Percentiles rank a stretch among this genome's conserved stretches.
Conservation (phyloP, 306 rosid genomes). For the Potentilla sterilis region DNA sequence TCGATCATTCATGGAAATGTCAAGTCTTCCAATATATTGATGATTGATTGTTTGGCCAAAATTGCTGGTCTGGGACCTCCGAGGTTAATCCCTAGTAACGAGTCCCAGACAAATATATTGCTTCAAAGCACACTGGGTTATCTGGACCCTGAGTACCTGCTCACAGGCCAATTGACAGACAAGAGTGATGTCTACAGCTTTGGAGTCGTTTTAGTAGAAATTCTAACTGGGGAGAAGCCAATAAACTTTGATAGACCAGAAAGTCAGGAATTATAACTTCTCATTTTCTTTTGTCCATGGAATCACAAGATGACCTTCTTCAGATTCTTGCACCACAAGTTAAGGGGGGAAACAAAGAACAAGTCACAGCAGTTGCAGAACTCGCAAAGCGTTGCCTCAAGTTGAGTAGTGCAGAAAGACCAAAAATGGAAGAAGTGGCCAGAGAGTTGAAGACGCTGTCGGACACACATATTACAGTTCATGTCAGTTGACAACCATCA, state of each 20-base stretch:
- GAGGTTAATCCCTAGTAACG: neutral
- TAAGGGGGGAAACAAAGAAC: neutral
- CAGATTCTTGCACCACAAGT: conserved; percentile 4
- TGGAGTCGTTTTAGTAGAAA: neutral
- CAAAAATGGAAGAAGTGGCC: neutral
- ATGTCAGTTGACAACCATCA: neutral
- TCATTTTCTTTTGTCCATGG: neutral
- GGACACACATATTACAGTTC: neutral
- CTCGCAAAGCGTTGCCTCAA: neutral
- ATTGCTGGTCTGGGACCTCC: neutral
- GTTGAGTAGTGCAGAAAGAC: neutral
- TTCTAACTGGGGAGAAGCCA: conserved; percentile 2
- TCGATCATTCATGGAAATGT: neutral
- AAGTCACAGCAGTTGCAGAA: neutral
- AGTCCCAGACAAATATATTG: neutral
- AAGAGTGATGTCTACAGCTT: conserved; percentile 16
- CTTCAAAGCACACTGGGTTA: conserved; percentile 2
- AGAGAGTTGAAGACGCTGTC: neutral
- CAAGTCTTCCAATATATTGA: neutral
- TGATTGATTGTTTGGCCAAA: neutral
- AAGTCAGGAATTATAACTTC: neutral
- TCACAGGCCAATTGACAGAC: conserved; percentile 1
- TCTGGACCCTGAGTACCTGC: conserved; percentile 9
- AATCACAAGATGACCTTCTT: neutral
- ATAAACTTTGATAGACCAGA: neutral